phyloP scores from a whole-genome alignment of 805 yeast genomes.

The Scheffersomyces stipitis region DNA sequence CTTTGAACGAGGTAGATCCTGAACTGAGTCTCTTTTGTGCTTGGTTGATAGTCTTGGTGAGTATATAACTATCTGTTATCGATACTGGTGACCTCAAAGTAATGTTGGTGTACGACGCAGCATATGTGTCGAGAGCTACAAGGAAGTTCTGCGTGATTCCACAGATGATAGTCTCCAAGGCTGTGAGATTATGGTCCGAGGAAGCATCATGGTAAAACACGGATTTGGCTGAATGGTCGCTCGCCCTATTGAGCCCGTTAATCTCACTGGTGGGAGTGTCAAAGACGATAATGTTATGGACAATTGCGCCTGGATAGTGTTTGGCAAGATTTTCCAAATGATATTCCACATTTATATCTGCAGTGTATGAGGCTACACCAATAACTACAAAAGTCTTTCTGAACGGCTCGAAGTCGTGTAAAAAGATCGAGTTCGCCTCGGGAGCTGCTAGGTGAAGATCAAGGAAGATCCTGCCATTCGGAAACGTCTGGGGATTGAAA shows the following conservation, averaged over 20 bases:
- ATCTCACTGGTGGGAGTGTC: constrained; percentile 35
- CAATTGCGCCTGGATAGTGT: constrained; percentile 51
- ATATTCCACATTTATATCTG: constrained; percentile 6
- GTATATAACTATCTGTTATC: constrained; percentile 48
- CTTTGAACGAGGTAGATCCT: constrained; percentile 34
- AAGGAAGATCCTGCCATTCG: constrained; percentile 70
- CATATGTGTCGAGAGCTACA: constrained; percentile 61
- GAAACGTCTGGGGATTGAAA: constrained; percentile 85
- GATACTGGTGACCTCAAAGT: constrained; percentile 82
- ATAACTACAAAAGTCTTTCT: constrained; percentile 69
- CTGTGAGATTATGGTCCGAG: constrained; percentile 23
- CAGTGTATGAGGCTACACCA: constrained; percentile 39
- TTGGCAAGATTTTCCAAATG: constrained; percentile 42
- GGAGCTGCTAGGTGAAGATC: constrained; percentile 48
- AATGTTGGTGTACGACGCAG: constrained; percentile 72
- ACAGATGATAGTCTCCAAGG: constrained; percentile 65
- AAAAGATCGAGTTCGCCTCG: constrained; percentile 59
- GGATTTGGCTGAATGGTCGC: constrained; percentile 14
- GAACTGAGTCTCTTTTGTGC: constrained; percentile 46
- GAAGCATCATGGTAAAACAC: constrained; percentile 27
- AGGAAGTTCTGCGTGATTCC: constrained; percentile 69
- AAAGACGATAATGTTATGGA: constrained; percentile 56
- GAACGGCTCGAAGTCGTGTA: constrained; percentile 89
- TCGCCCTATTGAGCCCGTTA: constrained; percentile 12
- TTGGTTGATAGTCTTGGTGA: constrained; percentile 38